These are phyloP conservation scores for Pilobolus umbonatus DNA, from an alignment of 192 early-diverging fungal species.

Conservation along the genomic window DNA sequence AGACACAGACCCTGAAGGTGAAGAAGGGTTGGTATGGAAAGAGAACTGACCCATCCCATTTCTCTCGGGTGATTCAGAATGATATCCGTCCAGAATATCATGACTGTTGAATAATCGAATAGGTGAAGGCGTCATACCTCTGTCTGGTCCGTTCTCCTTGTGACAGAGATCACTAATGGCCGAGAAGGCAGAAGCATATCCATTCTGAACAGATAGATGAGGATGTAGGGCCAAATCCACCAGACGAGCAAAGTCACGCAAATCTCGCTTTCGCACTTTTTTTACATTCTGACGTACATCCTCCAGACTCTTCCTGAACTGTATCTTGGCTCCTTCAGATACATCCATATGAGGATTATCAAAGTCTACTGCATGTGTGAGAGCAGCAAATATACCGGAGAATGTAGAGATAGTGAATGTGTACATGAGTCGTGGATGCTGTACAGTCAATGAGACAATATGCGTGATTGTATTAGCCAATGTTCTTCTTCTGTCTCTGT, in stretches of 20 bases:
- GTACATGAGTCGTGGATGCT: conserved; percentile 16
- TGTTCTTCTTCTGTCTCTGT: conserved; percentile 15
- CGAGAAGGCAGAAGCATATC: conserved; percentile 14
- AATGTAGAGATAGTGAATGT: conserved; percentile 10
- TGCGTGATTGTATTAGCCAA: conserved; percentile 29
- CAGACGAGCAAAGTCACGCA: conserved; percentile 15
- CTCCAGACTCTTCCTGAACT: conserved; percentile 18
- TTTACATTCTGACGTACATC: conserved; percentile 14
- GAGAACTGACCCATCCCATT: conserved; percentile 6
- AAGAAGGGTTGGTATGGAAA: not conserved
- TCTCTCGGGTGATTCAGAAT: conserved; percentile 9
- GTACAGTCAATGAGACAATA: conserved; percentile 17
- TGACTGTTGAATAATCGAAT: not conserved
- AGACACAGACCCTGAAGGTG: conserved; percentile 1
- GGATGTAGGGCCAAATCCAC: conserved; percentile 14
- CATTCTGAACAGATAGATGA: not conserved
- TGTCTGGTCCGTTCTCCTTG: not conserved
- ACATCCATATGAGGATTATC: conserved; percentile 10
- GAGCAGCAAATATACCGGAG: conserved; percentile 23
- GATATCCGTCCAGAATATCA: not conserved
- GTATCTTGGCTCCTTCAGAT: conserved; percentile 16
- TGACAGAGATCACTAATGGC: conserved; percentile 19
- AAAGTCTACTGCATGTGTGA: conserved; percentile 26
- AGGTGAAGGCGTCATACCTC: conserved; percentile 1
- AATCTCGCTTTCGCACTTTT: conserved; percentile 11